A percentile compares a stretch with the other conserved stretches of the same genome.
phyloP scores from a whole-genome alignment of 495 filamentous ascomycete species.

The Penicillium lagena region DNA sequence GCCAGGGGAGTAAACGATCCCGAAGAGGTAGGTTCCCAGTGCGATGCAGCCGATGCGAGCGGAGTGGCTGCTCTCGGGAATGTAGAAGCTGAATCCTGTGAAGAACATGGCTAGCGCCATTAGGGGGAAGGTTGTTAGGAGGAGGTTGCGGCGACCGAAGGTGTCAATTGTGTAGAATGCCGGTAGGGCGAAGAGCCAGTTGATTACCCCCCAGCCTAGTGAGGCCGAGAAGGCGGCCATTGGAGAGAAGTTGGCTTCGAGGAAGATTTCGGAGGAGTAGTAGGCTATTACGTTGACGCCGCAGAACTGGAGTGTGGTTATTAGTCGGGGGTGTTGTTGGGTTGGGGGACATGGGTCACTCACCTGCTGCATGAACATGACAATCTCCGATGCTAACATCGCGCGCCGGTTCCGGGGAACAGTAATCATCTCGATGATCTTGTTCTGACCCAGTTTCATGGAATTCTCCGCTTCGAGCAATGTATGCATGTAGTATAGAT shows the following conservation, averaged over 20 bases:
- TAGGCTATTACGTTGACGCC: conserved; percentile 60
- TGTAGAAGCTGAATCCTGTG: conserved; percentile 77
- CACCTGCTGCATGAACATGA: conserved; percentile 87
- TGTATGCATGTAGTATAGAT: conserved; percentile 75
- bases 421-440: conserved; percentile 62
- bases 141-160: conserved; percentile 73
- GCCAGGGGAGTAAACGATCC: conserved; percentile 69
- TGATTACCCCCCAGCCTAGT: conserved; percentile 72
- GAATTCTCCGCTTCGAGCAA: conserved; percentile 61
- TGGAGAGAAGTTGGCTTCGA: conserved; percentile 41
- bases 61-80: conserved; percentile 42
- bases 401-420: conserved; percentile 77
- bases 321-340: neutral
- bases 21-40: conserved; percentile 69
- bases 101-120: conserved; percentile 69
- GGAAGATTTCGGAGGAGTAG: conserved; percentile 49
- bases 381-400: conserved; percentile 63
- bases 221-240: conserved; percentile 57
- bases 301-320: conserved; percentile 30
- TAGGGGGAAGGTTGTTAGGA: conserved; percentile 71
- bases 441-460: conserved; percentile 54
- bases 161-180: conserved; percentile 79
- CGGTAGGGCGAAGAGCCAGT: conserved; percentile 72
- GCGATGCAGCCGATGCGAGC: conserved; percentile 53
- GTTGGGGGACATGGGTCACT: conserved; percentile 1